These are phyloP conservation scores for Rhodomyrtus psidioides DNA, from an alignment of 441 rosid genomes.

Conservation along the genomic window DNA sequence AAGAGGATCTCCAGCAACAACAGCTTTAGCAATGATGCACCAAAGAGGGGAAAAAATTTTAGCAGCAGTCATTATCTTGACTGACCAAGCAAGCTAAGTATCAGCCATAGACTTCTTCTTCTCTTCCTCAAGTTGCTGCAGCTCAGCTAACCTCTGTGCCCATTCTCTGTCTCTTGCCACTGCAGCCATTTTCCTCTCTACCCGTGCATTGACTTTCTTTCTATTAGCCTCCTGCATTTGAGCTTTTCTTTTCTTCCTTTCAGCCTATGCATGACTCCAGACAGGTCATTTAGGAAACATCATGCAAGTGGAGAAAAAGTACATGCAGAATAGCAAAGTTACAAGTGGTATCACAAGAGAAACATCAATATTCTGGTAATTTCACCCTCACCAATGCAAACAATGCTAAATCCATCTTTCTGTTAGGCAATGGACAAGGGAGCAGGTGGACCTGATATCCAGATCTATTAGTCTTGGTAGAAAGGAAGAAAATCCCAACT, in stretches of 20 bases:
- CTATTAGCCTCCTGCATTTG: slow-evolving; percentile 72
- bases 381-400: neutral
- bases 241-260: slow-evolving; percentile 85
- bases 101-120: slow-evolving; percentile 45
- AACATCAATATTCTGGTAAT: neutral
- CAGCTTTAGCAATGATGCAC: neutral
- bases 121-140: slow-evolving; percentile 69
- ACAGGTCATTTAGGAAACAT: neutral
- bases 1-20: neutral
- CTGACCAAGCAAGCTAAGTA: neutral
- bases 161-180: slow-evolving; percentile 90
- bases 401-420: neutral
- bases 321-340: neutral
- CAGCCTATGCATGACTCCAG: slow-evolving; percentile 42
- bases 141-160: slow-evolving; percentile 63
- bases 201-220: slow-evolving; percentile 59
- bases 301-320: neutral
- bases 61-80: neutral
- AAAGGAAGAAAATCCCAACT: neutral
- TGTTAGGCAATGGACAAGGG: neutral
- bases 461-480: neutral
- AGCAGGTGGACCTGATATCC: neutral
- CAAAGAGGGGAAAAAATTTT: neutral
- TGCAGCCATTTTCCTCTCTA: slow-evolving; percentile 88
- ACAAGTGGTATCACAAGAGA: neutral